A percentile compares a stretch with the other conserved stretches of the same genome.
phyloP scores from a whole-genome alignment of 78 protist species.

The Isochrysis galbana region DNA sequence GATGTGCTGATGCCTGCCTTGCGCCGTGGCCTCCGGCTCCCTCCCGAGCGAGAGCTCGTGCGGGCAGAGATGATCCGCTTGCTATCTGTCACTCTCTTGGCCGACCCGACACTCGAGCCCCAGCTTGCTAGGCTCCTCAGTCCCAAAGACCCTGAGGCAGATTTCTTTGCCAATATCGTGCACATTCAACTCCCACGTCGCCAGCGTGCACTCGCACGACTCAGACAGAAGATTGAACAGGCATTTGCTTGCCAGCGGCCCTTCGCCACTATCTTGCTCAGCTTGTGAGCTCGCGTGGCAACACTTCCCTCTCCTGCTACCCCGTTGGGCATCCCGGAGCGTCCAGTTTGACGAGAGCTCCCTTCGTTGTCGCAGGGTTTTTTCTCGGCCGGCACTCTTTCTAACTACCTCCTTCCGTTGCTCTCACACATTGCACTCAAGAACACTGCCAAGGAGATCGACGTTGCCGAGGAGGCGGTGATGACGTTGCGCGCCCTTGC shows the following conservation, averaged over 20 bases:
- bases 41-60: not conserved
- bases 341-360: no score
- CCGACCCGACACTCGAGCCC: not conserved
- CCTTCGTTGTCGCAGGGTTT: no score
- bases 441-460: not conserved
- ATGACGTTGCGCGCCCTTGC: not conserved
- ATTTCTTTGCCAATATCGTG: not conserved
- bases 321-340: no score
- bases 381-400: not conserved
- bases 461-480: conserved; percentile 22
- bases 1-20: not conserved
- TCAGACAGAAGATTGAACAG: not conserved
- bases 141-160: not conserved
- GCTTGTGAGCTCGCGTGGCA: no score
- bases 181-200: conserved; percentile 22
- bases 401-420: conserved; percentile 14
- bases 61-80: not conserved
- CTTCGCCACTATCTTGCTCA: no score
- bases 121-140: not conserved
- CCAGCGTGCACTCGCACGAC: conserved; percentile 6
- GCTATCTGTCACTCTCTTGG: not conserved
- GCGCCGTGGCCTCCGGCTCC: not conserved
- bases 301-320: no score
- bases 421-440: not conserved
- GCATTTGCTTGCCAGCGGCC: no score